Base-by-base conservation (phyloP, 2,329 filamentous ascomycete species). In the Phyllosticta capitalensis region DNA sequence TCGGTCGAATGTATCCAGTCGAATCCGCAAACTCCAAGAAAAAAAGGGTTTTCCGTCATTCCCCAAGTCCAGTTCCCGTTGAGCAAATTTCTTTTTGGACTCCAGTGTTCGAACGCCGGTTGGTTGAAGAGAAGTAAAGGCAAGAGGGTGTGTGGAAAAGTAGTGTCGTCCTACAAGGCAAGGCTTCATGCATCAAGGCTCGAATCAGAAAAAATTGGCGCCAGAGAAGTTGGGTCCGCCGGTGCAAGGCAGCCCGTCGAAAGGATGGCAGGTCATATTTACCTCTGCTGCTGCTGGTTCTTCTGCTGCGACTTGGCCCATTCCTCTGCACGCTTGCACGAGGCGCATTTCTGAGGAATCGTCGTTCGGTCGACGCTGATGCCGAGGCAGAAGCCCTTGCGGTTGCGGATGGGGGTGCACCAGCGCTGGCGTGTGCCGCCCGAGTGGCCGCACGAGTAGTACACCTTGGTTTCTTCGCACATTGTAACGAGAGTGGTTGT, bases 401-500 rank as follows among this genome's bases (percentile, higher is more conserved):
- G 51, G 21, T 38, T 50, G 56, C 56, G 56, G 30, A 58, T 58
- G n/a, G 56, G 56, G 30, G 45, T 52, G 50, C 56, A 58, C 56
- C 52, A 54, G 33, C 54, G 51, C 33, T 54, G 56, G 51, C 56
- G 56, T 26, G 52, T 58, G 10, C 9, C 38, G 33, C 56, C 56
- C 51, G 52, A 58, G 33, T 58, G 56, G 21, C 51, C 51, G 56
- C 56, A 58, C 24, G 51, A n/a, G 56, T 58, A 52, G 50, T 54
- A 54, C 28, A 48, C 26, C 50, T 58, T 52, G 56, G 21, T 54
- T 38, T 58, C 56, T 49, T 58, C 54, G 51, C 56, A 58, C 56
- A 58, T 58, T 57, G 55, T 57, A 17, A 17, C 9, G 33, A 9
- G 33, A 2, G 24, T 17, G 52, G 17, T 30, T 9, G n/a, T 19